These are phyloP conservation scores for Entomophthora muscae DNA, from an alignment of 371 early-diverging fungal genomes.

Conservation along the genomic window DNA sequence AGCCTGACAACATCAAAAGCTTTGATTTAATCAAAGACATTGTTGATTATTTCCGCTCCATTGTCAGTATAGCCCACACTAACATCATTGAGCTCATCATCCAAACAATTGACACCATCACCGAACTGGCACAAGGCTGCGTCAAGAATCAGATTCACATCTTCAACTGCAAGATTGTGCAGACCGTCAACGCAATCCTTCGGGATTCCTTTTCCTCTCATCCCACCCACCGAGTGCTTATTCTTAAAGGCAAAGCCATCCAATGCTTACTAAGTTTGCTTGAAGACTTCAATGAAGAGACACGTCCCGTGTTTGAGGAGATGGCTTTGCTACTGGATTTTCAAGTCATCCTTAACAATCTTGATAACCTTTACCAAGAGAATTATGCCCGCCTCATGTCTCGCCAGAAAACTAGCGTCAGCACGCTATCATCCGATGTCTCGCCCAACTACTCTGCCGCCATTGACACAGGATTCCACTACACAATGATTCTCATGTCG, in stretches of 20 bases:
- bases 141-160: constrained; percentile 21
- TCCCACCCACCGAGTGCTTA: constrained; percentile 15
- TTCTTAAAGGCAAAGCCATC: constrained; percentile 28
- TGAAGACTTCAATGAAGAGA: constrained; percentile 31
- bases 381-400: constrained; percentile 7
- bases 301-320: constrained; percentile 23
- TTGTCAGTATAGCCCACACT: constrained; percentile 22
- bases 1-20: constrained; percentile 34
- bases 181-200: constrained; percentile 26
- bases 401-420: constrained; percentile 11
- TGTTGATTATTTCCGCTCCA: constrained; percentile 29
- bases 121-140: constrained; percentile 29
- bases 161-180: constrained; percentile 28
- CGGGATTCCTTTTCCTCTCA: constrained; percentile 18
- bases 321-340: constrained; percentile 25
- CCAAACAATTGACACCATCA: constrained; percentile 34
- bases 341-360: constrained; percentile 16
- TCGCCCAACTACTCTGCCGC: constrained; percentile 15
- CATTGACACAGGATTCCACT: constrained; percentile 21
- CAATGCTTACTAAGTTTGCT: constrained; percentile 26
- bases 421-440: constrained; percentile 14
- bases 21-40: constrained; percentile 32
- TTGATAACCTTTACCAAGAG: constrained; percentile 16
- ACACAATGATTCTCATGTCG: constrained; percentile 23
- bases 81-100: constrained; percentile 25